Evolutionary conservation across 371 early-diverging fungal species (phyloP).

Genomic region (Capniomyces stellatus): DNA sequence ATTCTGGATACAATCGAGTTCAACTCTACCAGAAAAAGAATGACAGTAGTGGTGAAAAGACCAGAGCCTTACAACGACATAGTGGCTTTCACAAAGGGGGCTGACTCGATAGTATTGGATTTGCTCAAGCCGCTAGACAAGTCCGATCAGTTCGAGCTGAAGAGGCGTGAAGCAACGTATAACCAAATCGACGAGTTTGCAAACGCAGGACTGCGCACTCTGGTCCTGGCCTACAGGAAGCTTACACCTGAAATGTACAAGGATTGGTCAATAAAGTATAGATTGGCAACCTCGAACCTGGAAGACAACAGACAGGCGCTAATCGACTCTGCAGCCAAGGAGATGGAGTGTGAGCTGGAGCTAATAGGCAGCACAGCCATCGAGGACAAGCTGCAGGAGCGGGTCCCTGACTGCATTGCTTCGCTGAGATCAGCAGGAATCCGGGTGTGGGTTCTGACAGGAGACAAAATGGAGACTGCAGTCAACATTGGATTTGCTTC

Average conservation of each 20-base stretch:
- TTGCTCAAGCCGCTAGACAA: conserved; percentile 10
- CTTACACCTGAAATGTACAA: conserved; percentile 46
- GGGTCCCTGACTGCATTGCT: conserved; percentile 83
- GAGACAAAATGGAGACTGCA: conserved; percentile 99
- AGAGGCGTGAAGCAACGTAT: conserved; percentile 33
- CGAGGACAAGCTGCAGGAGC: conserved; percentile 95
- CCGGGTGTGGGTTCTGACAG: conserved; percentile 98
- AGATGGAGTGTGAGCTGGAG: conserved; percentile 59
- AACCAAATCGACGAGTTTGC: conserved; percentile 54
- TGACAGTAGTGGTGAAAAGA: conserved; percentile 68
- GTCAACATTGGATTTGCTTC: conserved; percentile 90
- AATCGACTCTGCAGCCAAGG: conserved; percentile 48
- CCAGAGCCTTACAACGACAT: conserved; percentile 67
- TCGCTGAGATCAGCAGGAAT: conserved; percentile 78
- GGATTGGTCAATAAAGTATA: conserved; percentile 44
- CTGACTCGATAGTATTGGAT: conserved; percentile 77
- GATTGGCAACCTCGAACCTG: conserved; percentile 46
- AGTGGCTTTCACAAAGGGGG: conserved; percentile 85
- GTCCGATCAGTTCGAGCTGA: conserved; percentile 13
- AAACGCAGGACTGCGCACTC: conserved; percentile 72
- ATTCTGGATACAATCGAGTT: conserved; percentile 76
- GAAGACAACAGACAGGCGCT: conserved; percentile 47
- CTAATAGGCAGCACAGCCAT: conserved; percentile 93
- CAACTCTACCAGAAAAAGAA: conserved; percentile 83
- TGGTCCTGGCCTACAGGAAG: conserved; percentile 62